Base-by-base conservation (phyloP, 1,284 basidiomycete species). In the Grifola frondosa region DNA sequence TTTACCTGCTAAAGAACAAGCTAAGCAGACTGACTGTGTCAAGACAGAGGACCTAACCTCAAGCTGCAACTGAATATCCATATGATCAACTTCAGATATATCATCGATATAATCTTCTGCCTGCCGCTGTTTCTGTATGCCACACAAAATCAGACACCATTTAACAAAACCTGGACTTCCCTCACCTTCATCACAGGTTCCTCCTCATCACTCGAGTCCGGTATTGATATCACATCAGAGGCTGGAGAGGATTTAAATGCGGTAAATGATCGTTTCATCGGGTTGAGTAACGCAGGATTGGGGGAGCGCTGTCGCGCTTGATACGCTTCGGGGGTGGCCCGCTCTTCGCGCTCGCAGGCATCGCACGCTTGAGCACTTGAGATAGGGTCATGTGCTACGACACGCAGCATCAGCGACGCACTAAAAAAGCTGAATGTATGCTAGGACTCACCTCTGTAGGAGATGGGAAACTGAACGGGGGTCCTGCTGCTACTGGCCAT, bases 181-280 rank as follows among this genome's bases (percentile, higher is more conserved):
- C 26, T 8, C 19, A 38, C 37, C 37, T 38, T 38, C 10, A 7
- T 19, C 10, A 21, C 17, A 2, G 37, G 37, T 10, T 29, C 10
- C 12, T 38, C 37, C 20, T 38, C 37, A 5, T 38, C 37, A 22
- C 37, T 34, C n/a, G n/a, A n/a, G 37, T 40, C 37, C 17, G 32
- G 39, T 13, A 40, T 45, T n/a, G 13, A 40, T 7, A 40, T 45
- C 16, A 45, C 37, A 2, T 45, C 43, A 1, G 35, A 25, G 5
- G 21, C 34, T 16, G 11, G 9, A 2, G 13, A 25, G 10, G n/a
- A n/a, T 3, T 12, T 19, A 36, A 17, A 8, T 16, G 2, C 26
- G 15, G 10, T 15, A 25, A 26, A 36, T 40, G 5, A n/a, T 21
- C 2, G 21, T 23, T 12, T 21, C 32, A 12, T 10, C n/a, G 10